Base-by-base conservation (phyloP, 2,329 filamentous ascomycete genomes). In the Pseudopithomyces chartarum region DNA sequence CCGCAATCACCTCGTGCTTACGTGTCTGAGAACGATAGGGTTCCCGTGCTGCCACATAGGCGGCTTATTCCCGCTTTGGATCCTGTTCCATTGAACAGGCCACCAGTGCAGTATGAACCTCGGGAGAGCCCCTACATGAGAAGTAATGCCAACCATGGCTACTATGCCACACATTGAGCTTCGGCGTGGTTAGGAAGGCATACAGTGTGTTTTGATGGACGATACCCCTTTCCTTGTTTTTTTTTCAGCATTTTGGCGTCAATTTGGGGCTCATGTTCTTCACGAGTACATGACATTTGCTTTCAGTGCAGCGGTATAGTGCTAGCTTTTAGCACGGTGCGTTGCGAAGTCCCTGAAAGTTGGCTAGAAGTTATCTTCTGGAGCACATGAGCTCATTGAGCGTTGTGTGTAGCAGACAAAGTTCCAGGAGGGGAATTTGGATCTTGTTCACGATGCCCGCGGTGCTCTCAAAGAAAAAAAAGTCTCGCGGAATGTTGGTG, bases 221-320 rank as follows among this genome's bases (percentile, higher is more conserved):
- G 65, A 70, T 69, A 70, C 67, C 67, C 66, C 23, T 64, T 68
- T 64, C 55, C 49, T 64, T 58, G 44, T 64, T 46, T 38, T 34
- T 57, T 33, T 49, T 44, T 23, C 59, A n/a, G n/a, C n/a, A 56
- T 60, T 38, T 55, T 47, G 57, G 26, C 23, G 45, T 20, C 33
- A 19, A 40, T 57, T 57, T 54, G 17, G 20, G 33, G 26, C 33
- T 47, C 44, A 33, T 47, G 44, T 34, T 19, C n/a, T 43, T 29
- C 36, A 50, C 19, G 47, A 50, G 10, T 20, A 36, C 47, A 50
- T 15, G 47, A n/a, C 23, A 50, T 40, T 19, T 36, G 19, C 6
- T 38, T 39, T 39, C n/a, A 26, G 19, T 7, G 13, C 11, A 8
- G 26, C 8, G 26, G 8, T 5, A 29, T 29, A 29, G 8, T 8